Evolutionary conservation across 331 rosid genomes (phyloP), one percentile per base, ranked within the genome.

Genomic region (Malus hybrid): DNA sequence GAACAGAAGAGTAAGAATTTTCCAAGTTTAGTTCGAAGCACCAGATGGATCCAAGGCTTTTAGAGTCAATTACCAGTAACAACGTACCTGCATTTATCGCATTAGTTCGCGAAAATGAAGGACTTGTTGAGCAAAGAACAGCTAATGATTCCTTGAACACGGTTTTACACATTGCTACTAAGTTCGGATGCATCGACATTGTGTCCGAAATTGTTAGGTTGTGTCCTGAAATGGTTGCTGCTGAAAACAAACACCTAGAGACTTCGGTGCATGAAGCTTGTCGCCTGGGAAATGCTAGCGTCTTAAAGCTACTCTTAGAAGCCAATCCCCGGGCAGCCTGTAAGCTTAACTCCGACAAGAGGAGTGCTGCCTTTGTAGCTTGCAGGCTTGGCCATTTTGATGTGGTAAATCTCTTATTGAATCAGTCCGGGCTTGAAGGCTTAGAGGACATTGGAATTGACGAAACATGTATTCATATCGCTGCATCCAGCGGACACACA

Each of bases 211-310:
- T 86, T 28, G 60, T 81, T 16, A 84, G 69, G 61, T 7, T 87
- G 52, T 77, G 79, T 44, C 90, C 95, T 39, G 87, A 86, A 33
- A 79, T 90, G 92, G 86, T 83, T 80, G 80, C 77, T 70, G 75
- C 86, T 9, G 85, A 79, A 79, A 84, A 90, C 76, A 82, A 81
- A 55, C 63, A 77, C 55, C 39, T 75, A 24, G 87, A 87, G 79
- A 89, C 94, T 44, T 88, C 92, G 34, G n/a, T 87, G 65, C 91
- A 90, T 22, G 90, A 86, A 70, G 92, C 89, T 68, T 86, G 92
- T 71, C 50, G 65, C 71, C 68, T 62, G 29, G 86, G 83, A 74
- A 82, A 86, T 66, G 79, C 28, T 28, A 36, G 34, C 24, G 64
- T 87, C 33, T 63, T 90, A 39, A 79, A 50, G 79, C 80, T 86